phyloP scores from a whole-genome alignment of 176 grass and related monocot genomes.

The Carex cristatella region DNA sequence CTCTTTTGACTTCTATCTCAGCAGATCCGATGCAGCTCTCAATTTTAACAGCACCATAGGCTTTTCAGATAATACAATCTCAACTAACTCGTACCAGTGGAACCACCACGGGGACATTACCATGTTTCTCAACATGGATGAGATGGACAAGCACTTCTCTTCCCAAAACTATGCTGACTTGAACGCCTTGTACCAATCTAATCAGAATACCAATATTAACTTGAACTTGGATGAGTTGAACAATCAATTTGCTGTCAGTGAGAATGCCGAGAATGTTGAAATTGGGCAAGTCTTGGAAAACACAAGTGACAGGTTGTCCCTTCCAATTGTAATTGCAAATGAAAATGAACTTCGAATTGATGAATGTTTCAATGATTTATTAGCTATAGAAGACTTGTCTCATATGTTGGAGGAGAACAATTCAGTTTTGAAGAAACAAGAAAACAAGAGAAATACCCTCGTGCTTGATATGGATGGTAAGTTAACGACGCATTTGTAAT shows the following conservation, averaged over 20 bases:
- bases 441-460: slow-evolving; percentile 59
- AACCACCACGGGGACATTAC: background rate
- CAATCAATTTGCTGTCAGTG: background rate
- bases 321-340: slow-evolving; percentile 39
- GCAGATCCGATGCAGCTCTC: slow-evolving; percentile 43
- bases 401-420: slow-evolving; percentile 44
- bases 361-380: slow-evolving; percentile 11
- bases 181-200: background rate
- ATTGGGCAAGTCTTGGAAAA: too few relatives aligned
- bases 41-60: slow-evolving; percentile 65
- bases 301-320: slow-evolving; percentile 45
- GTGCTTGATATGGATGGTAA: slow-evolving; percentile 98
- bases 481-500: slow-evolving; percentile 1
- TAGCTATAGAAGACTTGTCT: slow-evolving; percentile 32
- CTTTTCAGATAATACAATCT: slow-evolving; percentile 57
- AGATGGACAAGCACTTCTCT: slow-evolving; percentile 13
- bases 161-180: background rate
- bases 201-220: background rate
- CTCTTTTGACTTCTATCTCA: slow-evolving; percentile 55
- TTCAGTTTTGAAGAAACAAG: slow-evolving; percentile 11
- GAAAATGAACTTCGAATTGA: slow-evolving; percentile 6
- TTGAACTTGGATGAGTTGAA: background rate
- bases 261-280: background rate
- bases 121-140: slow-evolving; percentile 43
- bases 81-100: slow-evolving; percentile 2